Conservation (phyloP, 257 asterid genomes). For the Ligustrum vulgare region DNA sequence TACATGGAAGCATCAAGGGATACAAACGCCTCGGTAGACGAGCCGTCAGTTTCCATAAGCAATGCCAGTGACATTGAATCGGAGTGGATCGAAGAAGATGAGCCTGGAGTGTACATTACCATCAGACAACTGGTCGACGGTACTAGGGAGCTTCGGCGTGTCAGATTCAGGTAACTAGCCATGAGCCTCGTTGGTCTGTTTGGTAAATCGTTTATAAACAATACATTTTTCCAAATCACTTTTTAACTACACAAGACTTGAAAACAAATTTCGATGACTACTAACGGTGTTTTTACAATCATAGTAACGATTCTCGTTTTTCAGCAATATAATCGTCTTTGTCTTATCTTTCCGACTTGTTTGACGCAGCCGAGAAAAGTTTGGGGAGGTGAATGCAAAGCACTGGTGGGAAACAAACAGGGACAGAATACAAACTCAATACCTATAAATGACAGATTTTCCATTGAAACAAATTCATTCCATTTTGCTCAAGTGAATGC, state of each 20-base stretch:
- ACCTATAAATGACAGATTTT: conserved; percentile 18
- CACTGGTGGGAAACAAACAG: conserved; percentile 33
- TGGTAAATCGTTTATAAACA: too few relatives aligned
- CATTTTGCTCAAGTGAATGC: conserved; percentile 3
- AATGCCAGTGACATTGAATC: conserved; percentile 55
- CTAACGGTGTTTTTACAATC: too few relatives aligned
- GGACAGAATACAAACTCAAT: conserved; percentile 30
- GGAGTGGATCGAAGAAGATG: conserved; percentile 56
- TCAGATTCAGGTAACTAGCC: conserved; percentile 44
- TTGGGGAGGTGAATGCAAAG: conserved; percentile 30
- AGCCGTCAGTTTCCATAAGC: conserved; percentile 47
- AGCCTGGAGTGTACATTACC: conserved; percentile 57
- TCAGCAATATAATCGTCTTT: background rate
- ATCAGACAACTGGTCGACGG: conserved; percentile 55
- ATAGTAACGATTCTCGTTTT: too few relatives aligned
- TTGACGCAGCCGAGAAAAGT: conserved; percentile 29
- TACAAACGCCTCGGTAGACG: conserved; percentile 47
- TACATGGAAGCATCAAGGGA: conserved; percentile 46
- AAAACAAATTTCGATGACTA: too few relatives aligned
- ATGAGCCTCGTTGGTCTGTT: too few relatives aligned
- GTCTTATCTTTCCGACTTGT: background rate
- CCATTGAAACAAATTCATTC: conserved; percentile 9
- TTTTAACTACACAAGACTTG: too few relatives aligned
- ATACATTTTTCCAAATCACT: too few relatives aligned
- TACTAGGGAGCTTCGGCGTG: conserved; percentile 55